Evolutionary conservation across 495 filamentous ascomycete species (phyloP).

Genomic region (Niebla homalea): DNA sequence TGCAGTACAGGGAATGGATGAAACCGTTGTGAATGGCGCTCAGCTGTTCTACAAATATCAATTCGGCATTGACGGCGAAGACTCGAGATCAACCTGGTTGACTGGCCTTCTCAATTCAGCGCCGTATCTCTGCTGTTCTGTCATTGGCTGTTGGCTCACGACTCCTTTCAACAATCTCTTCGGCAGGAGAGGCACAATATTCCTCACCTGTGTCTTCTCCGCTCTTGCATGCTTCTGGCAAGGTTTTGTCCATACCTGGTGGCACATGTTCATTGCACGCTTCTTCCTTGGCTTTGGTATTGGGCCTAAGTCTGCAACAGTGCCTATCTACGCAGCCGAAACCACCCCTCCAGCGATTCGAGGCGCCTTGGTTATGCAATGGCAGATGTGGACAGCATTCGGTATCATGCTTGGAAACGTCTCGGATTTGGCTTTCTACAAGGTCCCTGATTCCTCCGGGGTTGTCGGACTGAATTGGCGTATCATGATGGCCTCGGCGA

Average conservation of each 20-base stretch:
- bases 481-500: conserved; percentile 69
- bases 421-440: conserved; percentile 62
- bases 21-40: conserved; percentile 69
- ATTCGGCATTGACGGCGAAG: conserved; percentile 38
- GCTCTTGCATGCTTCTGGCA: conserved; percentile 66
- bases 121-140: conserved; percentile 66
- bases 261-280: conserved; percentile 58
- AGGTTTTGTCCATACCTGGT: conserved; percentile 61
- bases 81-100: conserved; percentile 30
- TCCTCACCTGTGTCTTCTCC: conserved; percentile 55
- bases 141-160: conserved; percentile 73
- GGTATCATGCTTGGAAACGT: conserved; percentile 70
- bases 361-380: conserved; percentile 66
- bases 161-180: conserved; percentile 66
- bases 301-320: conserved; percentile 68
- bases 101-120: conserved; percentile 52
- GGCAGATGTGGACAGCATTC: conserved; percentile 83
- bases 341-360: conserved; percentile 57
- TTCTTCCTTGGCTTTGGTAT: conserved; percentile 66
- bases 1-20: conserved; percentile 62
- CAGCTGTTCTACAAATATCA: conserved; percentile 58
- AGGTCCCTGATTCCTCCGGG: conserved; percentile 39
- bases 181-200: conserved; percentile 74
- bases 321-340: conserved; percentile 70
- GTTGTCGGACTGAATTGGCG: conserved; percentile 65